phyloP scores from a whole-genome alignment of 1,284 basidiomycete genomes.

The Irpex lacteus region DNA sequence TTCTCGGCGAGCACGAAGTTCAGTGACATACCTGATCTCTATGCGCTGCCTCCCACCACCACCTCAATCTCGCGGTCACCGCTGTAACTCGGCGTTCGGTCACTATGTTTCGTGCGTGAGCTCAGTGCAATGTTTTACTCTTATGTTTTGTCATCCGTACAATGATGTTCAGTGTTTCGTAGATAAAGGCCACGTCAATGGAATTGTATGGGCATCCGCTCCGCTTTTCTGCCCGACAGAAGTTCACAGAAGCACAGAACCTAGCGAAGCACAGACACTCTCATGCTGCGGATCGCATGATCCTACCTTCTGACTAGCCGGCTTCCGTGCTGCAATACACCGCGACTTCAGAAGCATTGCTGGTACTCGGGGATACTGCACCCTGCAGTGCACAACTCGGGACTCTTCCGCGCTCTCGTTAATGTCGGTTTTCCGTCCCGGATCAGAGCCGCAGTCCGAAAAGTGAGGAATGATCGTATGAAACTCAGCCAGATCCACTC shows the following conservation, averaged over 20 bases:
- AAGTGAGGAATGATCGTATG: no score
- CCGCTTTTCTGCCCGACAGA: neutral
- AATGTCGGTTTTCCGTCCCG: no score
- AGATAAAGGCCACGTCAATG: no score
- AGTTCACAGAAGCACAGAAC: neutral
- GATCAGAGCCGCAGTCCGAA: no score
- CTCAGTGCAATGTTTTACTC: neutral
- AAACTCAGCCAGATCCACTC: no score
- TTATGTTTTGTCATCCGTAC: neutral
- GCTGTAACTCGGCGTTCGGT: no score
- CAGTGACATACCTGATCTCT: neutral
- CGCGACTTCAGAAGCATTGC: neutral
- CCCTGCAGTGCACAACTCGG: no score
- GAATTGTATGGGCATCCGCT: no score
- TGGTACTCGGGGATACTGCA: neutral
- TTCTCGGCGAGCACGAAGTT: neutral
- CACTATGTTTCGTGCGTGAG: neutral
- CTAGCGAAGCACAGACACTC: neutral
- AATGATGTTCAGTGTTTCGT: neutral
- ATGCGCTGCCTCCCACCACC: neutral
- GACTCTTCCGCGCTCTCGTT: no score
- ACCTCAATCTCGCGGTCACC: no score
- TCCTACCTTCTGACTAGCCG: neutral
- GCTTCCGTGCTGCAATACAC: neutral
- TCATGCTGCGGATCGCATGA: neutral